These are phyloP conservation scores for Pseudozyma pruni DNA, from an alignment of 1,284 basidiomycete species.

Conservation along the genomic window DNA sequence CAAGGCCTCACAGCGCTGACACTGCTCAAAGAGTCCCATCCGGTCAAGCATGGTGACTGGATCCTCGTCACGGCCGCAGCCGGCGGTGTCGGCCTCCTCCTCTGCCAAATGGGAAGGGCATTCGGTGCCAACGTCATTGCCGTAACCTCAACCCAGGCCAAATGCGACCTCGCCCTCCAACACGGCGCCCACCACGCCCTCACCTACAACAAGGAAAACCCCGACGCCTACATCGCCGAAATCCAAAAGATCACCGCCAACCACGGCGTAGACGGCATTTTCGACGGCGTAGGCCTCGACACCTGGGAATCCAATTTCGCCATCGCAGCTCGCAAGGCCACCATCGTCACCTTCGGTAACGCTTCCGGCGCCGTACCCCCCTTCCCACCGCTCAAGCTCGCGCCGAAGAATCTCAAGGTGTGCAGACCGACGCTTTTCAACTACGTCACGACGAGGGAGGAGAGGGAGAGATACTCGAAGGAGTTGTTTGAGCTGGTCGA, in stretches of 20 bases:
- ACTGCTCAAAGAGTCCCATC: constrained; percentile 84
- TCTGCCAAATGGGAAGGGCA: constrained; percentile 71
- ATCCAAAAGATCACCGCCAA: constrained; percentile 77
- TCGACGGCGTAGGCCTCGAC: constrained; percentile 86
- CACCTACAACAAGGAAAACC: constrained; percentile 73
- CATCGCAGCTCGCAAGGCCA: constrained; percentile 72
- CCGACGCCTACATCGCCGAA: constrained; percentile 60
- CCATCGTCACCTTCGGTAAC: constrained; percentile 87
- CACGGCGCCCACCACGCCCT: constrained; percentile 89
- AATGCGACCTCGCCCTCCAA: constrained; percentile 82
- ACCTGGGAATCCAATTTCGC: constrained; percentile 76
- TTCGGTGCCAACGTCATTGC: constrained; percentile 89
- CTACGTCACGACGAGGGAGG: constrained; percentile 76
- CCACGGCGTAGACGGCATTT: constrained; percentile 82
- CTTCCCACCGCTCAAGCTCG: constrained; percentile 78
- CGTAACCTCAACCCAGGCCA: constrained; percentile 86
- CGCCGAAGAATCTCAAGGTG: constrained; percentile 81
- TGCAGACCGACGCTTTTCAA: constrained; percentile 67
- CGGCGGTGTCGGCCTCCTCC: constrained; percentile 75
- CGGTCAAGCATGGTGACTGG: constrained; percentile 75
- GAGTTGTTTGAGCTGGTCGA: constrained; percentile 77
- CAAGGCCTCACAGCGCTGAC: constrained; percentile 85
- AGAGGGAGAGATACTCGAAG: constrained; percentile 76
- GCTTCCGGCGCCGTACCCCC: constrained; percentile 79
- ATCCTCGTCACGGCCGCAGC: constrained; percentile 89